Conservation (phyloP, 768 basidiomycete genomes). For the Tricholoma terreum region DNA sequence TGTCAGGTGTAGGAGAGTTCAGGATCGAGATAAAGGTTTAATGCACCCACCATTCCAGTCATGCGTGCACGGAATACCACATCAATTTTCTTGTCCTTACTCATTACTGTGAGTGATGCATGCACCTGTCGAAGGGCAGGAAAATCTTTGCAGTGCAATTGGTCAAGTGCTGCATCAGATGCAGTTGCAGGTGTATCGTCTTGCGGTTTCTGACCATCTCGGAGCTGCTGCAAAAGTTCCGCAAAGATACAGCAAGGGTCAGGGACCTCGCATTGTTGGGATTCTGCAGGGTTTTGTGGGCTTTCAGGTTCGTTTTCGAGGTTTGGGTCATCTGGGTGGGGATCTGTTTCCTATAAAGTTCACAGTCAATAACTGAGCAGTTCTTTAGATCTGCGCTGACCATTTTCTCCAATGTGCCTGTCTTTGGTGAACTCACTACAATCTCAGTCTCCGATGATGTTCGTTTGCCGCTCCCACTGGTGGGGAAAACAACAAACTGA, state of each 20-base stretch:
- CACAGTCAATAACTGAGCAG: not conserved
- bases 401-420: not conserved
- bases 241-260: not conserved
- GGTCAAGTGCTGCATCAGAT: conserved; percentile 5
- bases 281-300: not conserved
- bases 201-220: not conserved
- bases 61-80: conserved; percentile 27
- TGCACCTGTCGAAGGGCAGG: conserved; percentile 11
- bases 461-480: no score
- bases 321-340: not conserved
- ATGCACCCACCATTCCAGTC: conserved; percentile 27
- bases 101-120: conserved; percentile 17
- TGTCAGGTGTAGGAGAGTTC: conserved; percentile 29
- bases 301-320: not conserved
- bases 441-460: no score
- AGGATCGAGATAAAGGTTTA: conserved; percentile 34
- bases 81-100: conserved; percentile 28
- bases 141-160: conserved; percentile 10
- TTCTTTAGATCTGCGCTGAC: not conserved
- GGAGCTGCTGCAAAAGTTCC: conserved; percentile 2
- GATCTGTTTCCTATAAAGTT: not conserved
- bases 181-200: conserved; percentile 3
- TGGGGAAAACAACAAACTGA: no score
- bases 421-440: not conserved
- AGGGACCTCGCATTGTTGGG: not conserved